Conservation (phyloP, 148 eudicot species). For the Silene latifolia region DNA sequence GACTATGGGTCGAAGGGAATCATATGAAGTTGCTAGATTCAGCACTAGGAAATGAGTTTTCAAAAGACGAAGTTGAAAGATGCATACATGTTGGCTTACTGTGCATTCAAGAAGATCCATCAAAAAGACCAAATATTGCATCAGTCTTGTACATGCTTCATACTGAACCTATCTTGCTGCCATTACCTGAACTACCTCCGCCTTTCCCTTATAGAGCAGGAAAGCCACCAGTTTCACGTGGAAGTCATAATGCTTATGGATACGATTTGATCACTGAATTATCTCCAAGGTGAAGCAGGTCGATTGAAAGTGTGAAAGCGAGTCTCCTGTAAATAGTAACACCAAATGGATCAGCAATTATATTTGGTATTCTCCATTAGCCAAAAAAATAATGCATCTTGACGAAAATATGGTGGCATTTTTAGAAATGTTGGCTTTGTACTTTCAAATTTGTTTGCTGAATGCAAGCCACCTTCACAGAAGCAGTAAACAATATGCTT, state of each 20-base stretch:
- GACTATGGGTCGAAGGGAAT: slow-evolving; percentile 21
- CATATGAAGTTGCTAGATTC: slow-evolving; percentile 21
- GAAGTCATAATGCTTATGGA: neutral
- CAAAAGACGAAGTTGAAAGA: slow-evolving; percentile 25
- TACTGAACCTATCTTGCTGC: slow-evolving; percentile 11
- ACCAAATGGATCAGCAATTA: neutral
- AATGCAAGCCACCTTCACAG: too few relatives aligned
- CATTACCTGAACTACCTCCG: slow-evolving; percentile 13
- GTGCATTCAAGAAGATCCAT: slow-evolving; percentile 29
- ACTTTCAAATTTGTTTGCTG: too few relatives aligned
- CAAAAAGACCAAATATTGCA: slow-evolving; percentile 30
- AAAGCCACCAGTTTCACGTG: slow-evolving; percentile 10
- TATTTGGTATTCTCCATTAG: too few relatives aligned
- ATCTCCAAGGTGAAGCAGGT: slow-evolving; percentile 10
- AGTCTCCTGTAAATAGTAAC: neutral
- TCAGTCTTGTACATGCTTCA: slow-evolving; percentile 29
- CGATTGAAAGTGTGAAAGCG: neutral
- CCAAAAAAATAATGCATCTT: neutral
- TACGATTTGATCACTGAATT: slow-evolving; percentile 4
- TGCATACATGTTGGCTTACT: slow-evolving; percentile 28
- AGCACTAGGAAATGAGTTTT: slow-evolving; percentile 3
- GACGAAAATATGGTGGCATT: neutral
- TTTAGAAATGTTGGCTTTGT: neutral
- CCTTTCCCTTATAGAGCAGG: slow-evolving; percentile 6
- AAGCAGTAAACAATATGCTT: neutral